Evolutionary conservation across 2,329 filamentous ascomycete species (phyloP).

Genomic region (Coleophoma eucalyptorum): DNA sequence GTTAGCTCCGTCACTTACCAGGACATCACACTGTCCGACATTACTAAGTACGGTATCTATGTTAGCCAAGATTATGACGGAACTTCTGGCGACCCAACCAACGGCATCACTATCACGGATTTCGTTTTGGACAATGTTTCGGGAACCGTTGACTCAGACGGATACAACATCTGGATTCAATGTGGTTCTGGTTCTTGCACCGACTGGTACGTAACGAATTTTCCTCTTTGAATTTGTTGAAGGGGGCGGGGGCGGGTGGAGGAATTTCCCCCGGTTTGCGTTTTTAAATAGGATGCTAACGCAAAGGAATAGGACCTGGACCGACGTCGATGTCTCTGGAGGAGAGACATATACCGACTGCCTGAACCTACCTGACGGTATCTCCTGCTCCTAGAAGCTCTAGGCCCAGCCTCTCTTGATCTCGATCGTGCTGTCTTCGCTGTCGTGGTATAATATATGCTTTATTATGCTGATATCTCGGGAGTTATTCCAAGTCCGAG

Average conservation of each 20-base stretch:
- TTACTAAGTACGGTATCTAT: conserved; percentile 47
- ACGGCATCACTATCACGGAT: conserved; percentile 45
- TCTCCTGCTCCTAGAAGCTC: conserved; percentile 3
- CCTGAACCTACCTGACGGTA: conserved; percentile 30
- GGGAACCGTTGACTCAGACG: conserved; percentile 30
- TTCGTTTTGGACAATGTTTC: conserved; percentile 38
- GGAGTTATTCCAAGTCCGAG: no score
- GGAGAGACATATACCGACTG: conserved; percentile 39
- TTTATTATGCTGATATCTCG: no score
- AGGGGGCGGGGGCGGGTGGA: no score
- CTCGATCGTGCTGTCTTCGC: no score
- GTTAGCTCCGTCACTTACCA: conserved; percentile 48
- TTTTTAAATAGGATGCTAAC: no score
- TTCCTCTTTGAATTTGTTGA: no score
- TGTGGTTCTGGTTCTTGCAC: conserved; percentile 37
- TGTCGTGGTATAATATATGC: no score
- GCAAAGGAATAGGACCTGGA: conserved; percentile 30
- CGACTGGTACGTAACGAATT: conserved; percentile 2
- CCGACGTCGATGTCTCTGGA: conserved; percentile 42
- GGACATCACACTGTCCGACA: conserved; percentile 43
- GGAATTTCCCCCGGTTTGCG: no score
- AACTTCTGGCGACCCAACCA: conserved; percentile 33
- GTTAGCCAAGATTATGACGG: conserved; percentile 53
- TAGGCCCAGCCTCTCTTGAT: not conserved
- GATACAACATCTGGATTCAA: conserved; percentile 42